Percentiles rank a stretch among this genome's conserved stretches.
These are phyloP conservation scores for Hemerocallis citrina DNA, from an alignment of 106 monocot species.

Conservation along the genomic window DNA sequence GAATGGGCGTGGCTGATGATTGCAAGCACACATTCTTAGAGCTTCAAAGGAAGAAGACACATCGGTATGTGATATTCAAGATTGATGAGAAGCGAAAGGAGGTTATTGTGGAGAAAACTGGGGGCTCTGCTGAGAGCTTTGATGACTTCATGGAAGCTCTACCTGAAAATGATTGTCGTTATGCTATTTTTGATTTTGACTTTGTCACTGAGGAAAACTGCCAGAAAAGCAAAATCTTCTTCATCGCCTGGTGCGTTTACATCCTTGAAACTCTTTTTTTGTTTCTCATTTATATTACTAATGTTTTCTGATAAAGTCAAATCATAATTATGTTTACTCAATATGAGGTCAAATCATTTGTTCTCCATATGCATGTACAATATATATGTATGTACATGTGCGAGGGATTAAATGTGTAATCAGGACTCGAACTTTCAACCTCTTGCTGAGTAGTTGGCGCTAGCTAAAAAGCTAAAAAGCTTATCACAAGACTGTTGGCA, in stretches of 20 bases:
- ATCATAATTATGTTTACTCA: no score
- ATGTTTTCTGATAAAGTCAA: no score
- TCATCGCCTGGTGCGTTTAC: conserved; percentile 17
- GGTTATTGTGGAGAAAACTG: conserved; percentile 27
- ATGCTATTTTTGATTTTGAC: conserved; percentile 20
- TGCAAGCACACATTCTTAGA: conserved; percentile 24
- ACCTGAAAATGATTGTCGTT: conserved; percentile 21
- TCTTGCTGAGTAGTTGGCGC: no score
- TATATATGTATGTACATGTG: no score
- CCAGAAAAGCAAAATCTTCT: conserved; percentile 27
- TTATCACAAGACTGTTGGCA: no score
- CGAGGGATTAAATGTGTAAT: no score
- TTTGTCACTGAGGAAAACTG: conserved; percentile 22
- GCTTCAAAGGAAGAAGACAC: conserved; percentile 21
- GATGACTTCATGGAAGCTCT: conserved; percentile 21
- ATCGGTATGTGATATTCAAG: conserved; percentile 26
- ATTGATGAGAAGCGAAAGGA: conserved; percentile 28
- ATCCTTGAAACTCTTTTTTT: background rate
- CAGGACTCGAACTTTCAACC: no score
- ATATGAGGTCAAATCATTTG: no score
- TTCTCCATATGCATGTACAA: no score
- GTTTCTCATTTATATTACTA: background rate
- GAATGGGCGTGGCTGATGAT: conserved; percentile 15
- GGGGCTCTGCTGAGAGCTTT: conserved; percentile 22
- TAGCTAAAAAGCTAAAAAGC: no score